Evolutionary conservation across 1,139 yeast species (phyloP).

Genomic region (Candida glucosophila): DNA sequence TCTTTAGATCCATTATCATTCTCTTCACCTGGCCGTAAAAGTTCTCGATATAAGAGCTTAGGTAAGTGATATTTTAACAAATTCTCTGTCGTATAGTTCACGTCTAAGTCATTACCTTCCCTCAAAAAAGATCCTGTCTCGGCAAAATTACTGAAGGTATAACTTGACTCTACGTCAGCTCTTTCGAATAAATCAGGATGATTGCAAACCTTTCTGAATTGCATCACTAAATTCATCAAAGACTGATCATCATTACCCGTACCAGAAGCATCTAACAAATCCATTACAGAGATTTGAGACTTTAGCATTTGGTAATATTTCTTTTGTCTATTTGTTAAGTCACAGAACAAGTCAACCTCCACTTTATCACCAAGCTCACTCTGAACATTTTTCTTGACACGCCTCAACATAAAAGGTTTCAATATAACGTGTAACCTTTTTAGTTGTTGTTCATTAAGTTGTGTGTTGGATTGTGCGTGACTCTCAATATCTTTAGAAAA

Average conservation of each 20-base stretch:
- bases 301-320: slow-evolving; percentile 78
- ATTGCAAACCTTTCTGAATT: slow-evolving; percentile 94
- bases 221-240: slow-evolving; percentile 94
- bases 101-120: slow-evolving; percentile 55
- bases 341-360: slow-evolving; percentile 90
- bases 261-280: slow-evolving; percentile 69
- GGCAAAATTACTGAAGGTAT: slow-evolving; percentile 67
- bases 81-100: slow-evolving; percentile 58
- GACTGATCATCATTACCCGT: slow-evolving; percentile 60
- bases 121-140: slow-evolving; percentile 65
- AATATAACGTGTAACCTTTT: slow-evolving; percentile 88
- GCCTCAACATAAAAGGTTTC: slow-evolving; percentile 96
- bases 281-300: slow-evolving; percentile 84
- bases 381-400: slow-evolving; percentile 95
- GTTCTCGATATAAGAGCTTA: slow-evolving; percentile 57
- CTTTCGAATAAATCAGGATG: slow-evolving; percentile 97
- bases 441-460: slow-evolving; percentile 86
- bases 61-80: slow-evolving; percentile 56
- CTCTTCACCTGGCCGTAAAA: slow-evolving; percentile 49
- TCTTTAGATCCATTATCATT: slow-evolving; percentile 38
- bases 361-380: slow-evolving; percentile 95
- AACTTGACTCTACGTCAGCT: slow-evolving; percentile 86
- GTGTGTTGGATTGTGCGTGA: slow-evolving; percentile 91
- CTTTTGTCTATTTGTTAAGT: slow-evolving; percentile 83
- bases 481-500: slow-evolving; percentile 95